phyloP scores from a whole-genome alignment of 306 rosid species.

The Betula pendula region DNA sequence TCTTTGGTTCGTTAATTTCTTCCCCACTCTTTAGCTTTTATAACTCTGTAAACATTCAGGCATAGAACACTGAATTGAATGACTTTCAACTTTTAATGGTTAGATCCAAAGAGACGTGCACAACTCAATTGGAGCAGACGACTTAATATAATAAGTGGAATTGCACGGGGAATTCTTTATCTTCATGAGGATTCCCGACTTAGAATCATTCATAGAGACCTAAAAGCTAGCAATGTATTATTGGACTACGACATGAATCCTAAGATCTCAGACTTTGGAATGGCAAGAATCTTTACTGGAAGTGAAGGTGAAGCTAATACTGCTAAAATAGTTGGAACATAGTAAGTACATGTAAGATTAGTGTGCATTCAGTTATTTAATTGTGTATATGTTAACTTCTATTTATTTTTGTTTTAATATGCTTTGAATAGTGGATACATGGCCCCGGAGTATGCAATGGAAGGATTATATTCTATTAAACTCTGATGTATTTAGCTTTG shows the following conservation, averaged over 20 bases:
- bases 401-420: not conserved
- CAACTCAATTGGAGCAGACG: slow-evolving; percentile 43
- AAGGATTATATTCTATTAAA: slow-evolving; percentile 41
- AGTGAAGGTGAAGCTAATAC: slow-evolving; percentile 46
- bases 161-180: slow-evolving; percentile 48
- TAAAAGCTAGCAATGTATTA: slow-evolving; percentile 49
- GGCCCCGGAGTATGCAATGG: slow-evolving; percentile 57
- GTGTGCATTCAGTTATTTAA: no score
- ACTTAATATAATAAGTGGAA: slow-evolving; percentile 37
- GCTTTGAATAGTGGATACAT: slow-evolving; percentile 26
- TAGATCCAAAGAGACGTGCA: slow-evolving; percentile 38
- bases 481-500: slow-evolving; percentile 43
- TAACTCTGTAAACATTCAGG: not conserved
- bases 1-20: slow-evolving; percentile 43
- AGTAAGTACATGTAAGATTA: slow-evolving; percentile 14
- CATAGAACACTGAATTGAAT: not conserved
- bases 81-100: not conserved
- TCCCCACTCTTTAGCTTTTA: not conserved
- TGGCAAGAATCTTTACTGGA: slow-evolving; percentile 47
- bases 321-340: slow-evolving; percentile 38
- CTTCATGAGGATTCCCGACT: slow-evolving; percentile 52
- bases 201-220: slow-evolving; percentile 47
- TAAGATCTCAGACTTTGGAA: slow-evolving; percentile 59
- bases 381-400: not conserved
- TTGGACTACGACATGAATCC: slow-evolving; percentile 44